These are phyloP conservation scores for Pascua guehoae DNA, from an alignment of 1,284 basidiomycete species.

Conservation along the genomic window DNA sequence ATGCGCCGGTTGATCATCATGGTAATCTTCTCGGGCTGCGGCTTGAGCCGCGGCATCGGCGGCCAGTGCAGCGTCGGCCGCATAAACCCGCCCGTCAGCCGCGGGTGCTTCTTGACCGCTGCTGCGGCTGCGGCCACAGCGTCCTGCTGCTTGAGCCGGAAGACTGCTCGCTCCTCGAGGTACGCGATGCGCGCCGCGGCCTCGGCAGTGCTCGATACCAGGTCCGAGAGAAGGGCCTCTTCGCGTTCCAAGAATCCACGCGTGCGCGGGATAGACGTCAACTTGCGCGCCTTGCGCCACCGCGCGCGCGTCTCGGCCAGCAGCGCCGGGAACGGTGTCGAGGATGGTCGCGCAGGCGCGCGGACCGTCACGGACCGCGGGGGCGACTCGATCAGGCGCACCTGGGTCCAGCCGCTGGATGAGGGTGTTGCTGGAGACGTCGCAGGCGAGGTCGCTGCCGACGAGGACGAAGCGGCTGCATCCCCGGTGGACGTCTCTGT, in stretches of 20 bases:
- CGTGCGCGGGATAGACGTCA: slow-evolving; percentile 19
- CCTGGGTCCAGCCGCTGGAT: too few relatives aligned
- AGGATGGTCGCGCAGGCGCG: not conserved
- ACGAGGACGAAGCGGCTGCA: too few relatives aligned
- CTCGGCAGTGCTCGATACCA: not conserved
- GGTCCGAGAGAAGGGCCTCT: slow-evolving; percentile 19
- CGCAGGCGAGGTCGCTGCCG: too few relatives aligned
- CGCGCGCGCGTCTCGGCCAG: slow-evolving; percentile 14
- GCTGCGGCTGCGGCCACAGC: slow-evolving; percentile 1
- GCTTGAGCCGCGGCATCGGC: slow-evolving; percentile 69
- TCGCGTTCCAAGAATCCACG: slow-evolving; percentile 23
- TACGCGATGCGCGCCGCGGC: not conserved
- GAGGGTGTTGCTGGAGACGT: too few relatives aligned
- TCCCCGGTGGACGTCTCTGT: too few relatives aligned
- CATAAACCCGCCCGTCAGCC: slow-evolving; percentile 65
- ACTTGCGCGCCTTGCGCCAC: slow-evolving; percentile 20
- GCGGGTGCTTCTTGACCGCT: slow-evolving; percentile 53
- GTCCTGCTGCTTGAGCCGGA: not conserved
- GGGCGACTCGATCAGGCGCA: not conserved
- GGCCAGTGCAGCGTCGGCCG: slow-evolving; percentile 61
- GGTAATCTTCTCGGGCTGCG: slow-evolving; percentile 65
- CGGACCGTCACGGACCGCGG: not conserved
- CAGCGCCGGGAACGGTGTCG: slow-evolving; percentile 1
- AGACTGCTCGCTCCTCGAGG: too few relatives aligned
- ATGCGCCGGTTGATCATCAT: slow-evolving; percentile 66